Base-by-base conservation (phyloP, 352 stramenopile genomes). In the Globisporangium nunn region DNA sequence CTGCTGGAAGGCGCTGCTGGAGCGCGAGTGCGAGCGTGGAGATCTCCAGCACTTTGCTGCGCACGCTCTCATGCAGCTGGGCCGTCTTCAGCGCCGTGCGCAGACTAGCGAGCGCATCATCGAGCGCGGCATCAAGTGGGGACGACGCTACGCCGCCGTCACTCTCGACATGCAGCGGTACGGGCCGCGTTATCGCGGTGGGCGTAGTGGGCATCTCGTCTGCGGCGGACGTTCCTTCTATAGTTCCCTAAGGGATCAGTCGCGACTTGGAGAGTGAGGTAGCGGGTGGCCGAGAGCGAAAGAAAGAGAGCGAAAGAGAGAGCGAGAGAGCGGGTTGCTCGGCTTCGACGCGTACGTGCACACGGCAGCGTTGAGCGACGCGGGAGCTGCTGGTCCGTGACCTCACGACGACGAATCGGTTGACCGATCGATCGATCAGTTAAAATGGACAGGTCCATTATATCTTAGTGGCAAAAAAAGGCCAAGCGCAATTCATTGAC, bases 21-120 rank as follows among this genome's bases (percentile, higher is more conserved):
- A 88, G 49, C 53, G 78, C 59, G 28, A 12, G 35, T 2, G 59
- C 59, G 29, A 61, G 31, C 28, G 47, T 41, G 7, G 31, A 46
- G 40, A 61, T 50, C 44, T 60, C 59, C 4, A 41, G 37, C 23
- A 61, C 54, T 30, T 62, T 65, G 40, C 40, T 52, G 18, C 46
- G 30, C 14, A 47, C 23, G 17, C 48, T 39, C 15, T 35, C 46
- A 7, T 48, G 53, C 37, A 47, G 54, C 65, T 85, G 75, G 35
- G 56, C 56, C 8, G 40, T 35, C 23, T 67, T 59, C 28, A 67
- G 11, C 10, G 63, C 44, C 7, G 49, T 17, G 5, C 56, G 61
- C 17, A 63, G 23, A n/a, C 28, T 46, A 6, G 28, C 7, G 37
- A 85, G 44, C 54, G 72, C 66, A 29, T 74, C 64, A 50, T 71